A percentile compares a stretch with the other conserved stretches of the same genome.
Evolutionary conservation across 768 basidiomycete genomes (phyloP).

Genomic region (Lentinula detonsa): DNA sequence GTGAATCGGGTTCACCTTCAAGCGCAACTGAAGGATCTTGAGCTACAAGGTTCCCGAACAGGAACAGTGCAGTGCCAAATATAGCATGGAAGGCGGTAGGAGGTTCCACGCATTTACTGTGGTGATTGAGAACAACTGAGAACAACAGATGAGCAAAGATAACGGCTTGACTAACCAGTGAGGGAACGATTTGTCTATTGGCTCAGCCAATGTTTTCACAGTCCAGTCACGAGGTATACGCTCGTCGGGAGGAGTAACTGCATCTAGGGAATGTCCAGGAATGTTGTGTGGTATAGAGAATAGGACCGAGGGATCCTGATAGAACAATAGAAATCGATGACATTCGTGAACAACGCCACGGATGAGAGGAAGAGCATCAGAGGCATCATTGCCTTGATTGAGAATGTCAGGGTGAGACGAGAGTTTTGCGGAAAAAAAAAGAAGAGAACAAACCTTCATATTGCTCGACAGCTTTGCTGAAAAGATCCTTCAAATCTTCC

Average conservation of each 20-base stretch:
- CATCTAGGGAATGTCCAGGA: conserved; percentile 11
- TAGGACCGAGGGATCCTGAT: conserved; percentile 52
- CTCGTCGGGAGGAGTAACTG: conserved; percentile 12
- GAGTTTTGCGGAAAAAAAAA: not conserved
- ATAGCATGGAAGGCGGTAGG: conserved; percentile 64
- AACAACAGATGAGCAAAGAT: not conserved
- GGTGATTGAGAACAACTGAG: conserved; percentile 2
- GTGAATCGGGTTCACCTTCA: conserved; percentile 45
- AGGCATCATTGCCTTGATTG: conserved; percentile 34
- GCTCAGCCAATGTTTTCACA: conserved; percentile 7
- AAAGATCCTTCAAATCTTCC: conserved; percentile 63
- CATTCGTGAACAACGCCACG: conserved; percentile 65
- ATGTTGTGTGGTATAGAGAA: conserved; percentile 24
- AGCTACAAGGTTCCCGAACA: conserved; percentile 56
- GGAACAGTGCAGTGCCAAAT: conserved; percentile 56
- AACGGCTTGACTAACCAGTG: conserved; percentile 9
- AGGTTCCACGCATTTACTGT: conserved; percentile 39
- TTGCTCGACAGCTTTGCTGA: conserved; percentile 46
- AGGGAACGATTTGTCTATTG: conserved; percentile 11
- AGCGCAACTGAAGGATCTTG: conserved; percentile 44
- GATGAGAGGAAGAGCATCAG: conserved; percentile 47
- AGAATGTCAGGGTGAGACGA: not conserved
- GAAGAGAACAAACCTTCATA: conserved; percentile 45
- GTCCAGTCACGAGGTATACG: conserved; percentile 14
- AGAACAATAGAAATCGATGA: conserved; percentile 50